Percentiles rank a stretch among this genome's conserved stretches.
Evolutionary conservation across 129 eudicot species (phyloP).

Genomic region (Artemisia annua): DNA sequence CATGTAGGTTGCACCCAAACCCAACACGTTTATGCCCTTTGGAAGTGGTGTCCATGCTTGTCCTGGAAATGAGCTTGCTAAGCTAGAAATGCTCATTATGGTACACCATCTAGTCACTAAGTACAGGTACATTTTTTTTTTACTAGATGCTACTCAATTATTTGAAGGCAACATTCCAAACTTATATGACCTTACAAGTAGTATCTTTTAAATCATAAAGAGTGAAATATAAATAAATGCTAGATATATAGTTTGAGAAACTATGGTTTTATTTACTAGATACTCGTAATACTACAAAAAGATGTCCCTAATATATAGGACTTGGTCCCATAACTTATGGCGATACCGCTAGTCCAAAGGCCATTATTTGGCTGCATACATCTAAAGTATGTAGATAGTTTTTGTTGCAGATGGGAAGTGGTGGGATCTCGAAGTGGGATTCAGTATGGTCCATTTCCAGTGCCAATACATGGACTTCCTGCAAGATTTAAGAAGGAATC

Average conservation of each 20-base stretch:
- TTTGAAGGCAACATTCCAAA: too few relatives aligned
- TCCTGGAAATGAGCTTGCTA: conserved; percentile 88
- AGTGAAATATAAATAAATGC: conserved; percentile 29
- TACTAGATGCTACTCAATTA: too few relatives aligned
- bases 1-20: conserved; percentile 60
- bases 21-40: conserved; percentile 90
- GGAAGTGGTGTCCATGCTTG: conserved; percentile 89
- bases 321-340: too few relatives aligned
- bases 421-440: conserved; percentile 71
- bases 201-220: neutral
- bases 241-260: conserved; percentile 25
- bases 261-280: too few relatives aligned
- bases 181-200: neutral
- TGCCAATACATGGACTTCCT: conserved; percentile 83
- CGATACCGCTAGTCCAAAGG: too few relatives aligned
- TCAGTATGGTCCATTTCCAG: conserved; percentile 82
- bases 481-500: conserved; percentile 68
- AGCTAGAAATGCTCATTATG: conserved; percentile 75
- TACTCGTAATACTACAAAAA: too few relatives aligned
- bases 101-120: conserved; percentile 71
- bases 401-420: conserved; percentile 76
- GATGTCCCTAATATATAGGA: too few relatives aligned
- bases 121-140: conserved; percentile 50
- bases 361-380: neutral
- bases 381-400: conserved; percentile 31